phyloP scores from a whole-genome alignment of 139 green algal species.

The Coelastrella sp. region DNA sequence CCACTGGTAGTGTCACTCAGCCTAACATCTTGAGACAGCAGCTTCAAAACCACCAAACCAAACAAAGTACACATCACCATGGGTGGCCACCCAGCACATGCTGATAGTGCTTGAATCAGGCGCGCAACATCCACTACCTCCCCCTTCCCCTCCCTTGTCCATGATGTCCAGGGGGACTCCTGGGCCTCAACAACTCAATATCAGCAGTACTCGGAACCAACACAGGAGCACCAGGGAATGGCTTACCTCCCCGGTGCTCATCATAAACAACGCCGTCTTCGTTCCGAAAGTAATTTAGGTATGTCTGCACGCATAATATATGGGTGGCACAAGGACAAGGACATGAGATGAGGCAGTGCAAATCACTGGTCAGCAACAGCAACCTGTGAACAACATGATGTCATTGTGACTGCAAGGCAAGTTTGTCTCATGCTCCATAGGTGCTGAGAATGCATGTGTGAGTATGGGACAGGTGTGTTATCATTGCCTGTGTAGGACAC shows the following conservation, averaged over 20 bases:
- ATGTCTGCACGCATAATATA: conserved; percentile 47
- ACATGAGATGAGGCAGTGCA: not conserved
- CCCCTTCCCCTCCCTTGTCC: not conserved
- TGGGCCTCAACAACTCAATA: conserved; percentile 79
- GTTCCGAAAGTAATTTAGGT: conserved; percentile 67
- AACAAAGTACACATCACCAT: too few relatives aligned
- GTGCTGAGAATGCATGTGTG: too few relatives aligned
- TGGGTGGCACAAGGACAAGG: not conserved
- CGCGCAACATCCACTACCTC: too few relatives aligned
- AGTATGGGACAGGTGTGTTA: too few relatives aligned
- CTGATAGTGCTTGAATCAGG: too few relatives aligned
- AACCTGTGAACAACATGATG: too few relatives aligned
- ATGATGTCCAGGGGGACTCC: conserved; percentile 50
- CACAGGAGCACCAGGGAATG: conserved; percentile 61
- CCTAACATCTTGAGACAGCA: too few relatives aligned
- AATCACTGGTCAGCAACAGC: not conserved
- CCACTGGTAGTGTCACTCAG: too few relatives aligned
- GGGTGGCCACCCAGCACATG: too few relatives aligned
- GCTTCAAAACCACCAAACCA: too few relatives aligned
- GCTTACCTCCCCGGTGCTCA: conserved; percentile 51
- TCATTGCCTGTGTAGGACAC: not conserved
- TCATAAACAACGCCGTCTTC: conserved; percentile 66
- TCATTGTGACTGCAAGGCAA: too few relatives aligned
- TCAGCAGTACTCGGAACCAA: conserved; percentile 74
- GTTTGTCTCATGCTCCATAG: too few relatives aligned